Conservation (phyloP, 2,329 filamentous ascomycete species). For the Nannizziopsis barbatae region DNA sequence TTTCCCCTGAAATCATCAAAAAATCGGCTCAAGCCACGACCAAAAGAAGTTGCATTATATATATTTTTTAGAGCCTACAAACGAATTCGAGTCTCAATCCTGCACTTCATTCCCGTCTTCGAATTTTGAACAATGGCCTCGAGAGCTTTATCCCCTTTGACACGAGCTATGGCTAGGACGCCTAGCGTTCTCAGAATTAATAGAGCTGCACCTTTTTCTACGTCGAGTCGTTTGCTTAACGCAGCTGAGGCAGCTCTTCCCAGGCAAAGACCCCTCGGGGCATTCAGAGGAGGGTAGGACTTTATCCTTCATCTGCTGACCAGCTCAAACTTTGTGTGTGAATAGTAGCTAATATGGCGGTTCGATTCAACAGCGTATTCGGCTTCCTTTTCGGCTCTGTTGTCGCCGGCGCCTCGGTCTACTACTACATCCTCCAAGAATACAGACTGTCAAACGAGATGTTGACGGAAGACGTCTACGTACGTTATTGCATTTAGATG, state of each 20-base stretch:
- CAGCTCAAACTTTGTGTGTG: background rate
- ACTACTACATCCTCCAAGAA: constrained; percentile 86
- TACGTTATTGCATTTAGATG: constrained; percentile 43
- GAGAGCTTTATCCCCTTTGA: constrained; percentile 3
- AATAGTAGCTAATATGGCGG: constrained; percentile 5
- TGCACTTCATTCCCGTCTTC: background rate
- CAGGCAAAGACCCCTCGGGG: constrained; percentile 55
- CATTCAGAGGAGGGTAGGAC: constrained; percentile 59
- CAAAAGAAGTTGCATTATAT: background rate
- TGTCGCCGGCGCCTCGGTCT: constrained; percentile 67
- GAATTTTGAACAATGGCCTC: constrained; percentile 5
- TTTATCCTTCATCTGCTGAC: constrained; percentile 15
- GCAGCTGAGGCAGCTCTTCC: constrained; percentile 37
- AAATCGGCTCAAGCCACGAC: background rate
- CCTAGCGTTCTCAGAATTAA: constrained; percentile 1
- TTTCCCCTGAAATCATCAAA: background rate
- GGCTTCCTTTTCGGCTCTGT: constrained; percentile 82
- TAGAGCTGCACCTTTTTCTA: constrained; percentile 23
- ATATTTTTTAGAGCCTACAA: background rate
- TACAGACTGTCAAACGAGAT: constrained; percentile 91
- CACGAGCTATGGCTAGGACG: background rate
- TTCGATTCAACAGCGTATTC: constrained; percentile 52
- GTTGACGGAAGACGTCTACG: constrained; percentile 89
- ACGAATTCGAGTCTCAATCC: background rate
- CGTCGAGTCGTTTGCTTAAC: constrained; percentile 27